phyloP scores from a whole-genome alignment of 192 early-diverging fungal species.

The Backusella tuberculispora region DNA sequence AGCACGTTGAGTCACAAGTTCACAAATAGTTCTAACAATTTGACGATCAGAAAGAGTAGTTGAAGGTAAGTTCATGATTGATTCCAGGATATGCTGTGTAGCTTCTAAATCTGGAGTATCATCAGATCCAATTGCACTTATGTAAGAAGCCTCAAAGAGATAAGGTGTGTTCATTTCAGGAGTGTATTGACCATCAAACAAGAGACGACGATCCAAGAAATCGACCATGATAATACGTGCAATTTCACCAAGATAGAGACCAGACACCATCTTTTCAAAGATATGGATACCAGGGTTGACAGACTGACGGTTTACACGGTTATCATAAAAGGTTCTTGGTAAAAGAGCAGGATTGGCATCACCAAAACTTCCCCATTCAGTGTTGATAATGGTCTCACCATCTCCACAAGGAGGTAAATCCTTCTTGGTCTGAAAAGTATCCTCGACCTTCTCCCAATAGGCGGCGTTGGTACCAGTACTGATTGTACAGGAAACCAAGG shows the following conservation, averaged over 20 bases:
- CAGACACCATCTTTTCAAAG: constrained; percentile 95
- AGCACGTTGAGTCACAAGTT: constrained; percentile 81
- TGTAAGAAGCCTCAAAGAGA: constrained; percentile 77
- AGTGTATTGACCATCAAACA: constrained; percentile 72
- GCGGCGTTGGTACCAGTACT: constrained; percentile 96
- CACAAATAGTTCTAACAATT: constrained; percentile 79
- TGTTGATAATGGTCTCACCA: constrained; percentile 88
- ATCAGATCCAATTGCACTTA: constrained; percentile 74
- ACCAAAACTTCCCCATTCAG: constrained; percentile 94
- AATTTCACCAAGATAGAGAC: constrained; percentile 95
- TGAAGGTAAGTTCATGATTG: constrained; percentile 61
- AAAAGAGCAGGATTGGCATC: constrained; percentile 72
- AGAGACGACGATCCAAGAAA: constrained; percentile 76
- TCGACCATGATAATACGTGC: constrained; percentile 76
- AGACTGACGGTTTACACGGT: constrained; percentile 76
- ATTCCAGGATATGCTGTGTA: constrained; percentile 75
- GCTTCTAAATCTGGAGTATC: constrained; percentile 64
- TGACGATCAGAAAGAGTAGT: constrained; percentile 81
- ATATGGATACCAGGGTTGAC: constrained; percentile 79
- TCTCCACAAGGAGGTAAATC: constrained; percentile 33
- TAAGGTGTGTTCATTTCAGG: constrained; percentile 68
- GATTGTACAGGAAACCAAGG: constrained; percentile 83
- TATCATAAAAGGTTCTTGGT: constrained; percentile 84
- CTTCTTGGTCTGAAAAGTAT: constrained; percentile 25
- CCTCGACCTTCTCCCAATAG: constrained; percentile 82